Percentiles rank a stretch among this genome's conserved stretches.
phyloP scores from a whole-genome alignment of 1,284 basidiomycete genomes.

The Inonotus hispidus region DNA sequence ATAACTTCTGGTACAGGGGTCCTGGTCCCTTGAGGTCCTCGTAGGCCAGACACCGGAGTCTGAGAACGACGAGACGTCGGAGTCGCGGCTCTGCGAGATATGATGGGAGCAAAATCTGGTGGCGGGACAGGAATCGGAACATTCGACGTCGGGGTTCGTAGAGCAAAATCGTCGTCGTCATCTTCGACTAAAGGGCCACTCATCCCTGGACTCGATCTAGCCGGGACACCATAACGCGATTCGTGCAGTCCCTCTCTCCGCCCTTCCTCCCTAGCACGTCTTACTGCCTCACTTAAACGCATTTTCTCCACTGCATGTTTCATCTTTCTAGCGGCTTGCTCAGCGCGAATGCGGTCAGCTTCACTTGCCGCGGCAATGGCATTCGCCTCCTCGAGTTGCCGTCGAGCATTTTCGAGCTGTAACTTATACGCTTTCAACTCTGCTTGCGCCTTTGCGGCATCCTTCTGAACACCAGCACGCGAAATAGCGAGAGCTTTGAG shows the following conservation, averaged over 20 bases:
- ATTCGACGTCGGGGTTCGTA: not conserved
- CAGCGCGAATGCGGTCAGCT: slow-evolving; percentile 41
- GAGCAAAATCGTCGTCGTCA: slow-evolving; percentile 1
- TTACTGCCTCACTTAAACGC: slow-evolving; percentile 41
- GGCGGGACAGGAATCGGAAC: slow-evolving; percentile 8
- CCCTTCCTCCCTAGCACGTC: slow-evolving; percentile 49
- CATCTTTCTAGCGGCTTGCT: slow-evolving; percentile 40
- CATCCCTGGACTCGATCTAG: slow-evolving; percentile 1
- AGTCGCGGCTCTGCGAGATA: not conserved
- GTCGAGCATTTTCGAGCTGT: slow-evolving; percentile 57
- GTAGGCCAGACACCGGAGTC: not conserved
- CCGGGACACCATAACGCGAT: slow-evolving; percentile 9
- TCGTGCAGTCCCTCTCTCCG: slow-evolving; percentile 42
- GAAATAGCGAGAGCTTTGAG: slow-evolving; percentile 49
- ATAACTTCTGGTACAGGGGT: not conserved
- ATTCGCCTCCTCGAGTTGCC: slow-evolving; percentile 47
- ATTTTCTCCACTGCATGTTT: slow-evolving; percentile 42
- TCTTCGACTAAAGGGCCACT: not conserved
- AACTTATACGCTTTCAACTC: slow-evolving; percentile 56
- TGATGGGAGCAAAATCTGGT: slow-evolving; percentile 6
- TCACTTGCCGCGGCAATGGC: slow-evolving; percentile 37
- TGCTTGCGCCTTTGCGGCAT: slow-evolving; percentile 44
- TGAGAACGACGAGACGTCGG: not conserved
- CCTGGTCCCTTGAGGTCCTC: not conserved
- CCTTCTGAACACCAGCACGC: slow-evolving; percentile 44